Evolutionary conservation across 495 filamentous ascomycete species (phyloP).

Genomic region (Penicillium bialowiezense): DNA sequence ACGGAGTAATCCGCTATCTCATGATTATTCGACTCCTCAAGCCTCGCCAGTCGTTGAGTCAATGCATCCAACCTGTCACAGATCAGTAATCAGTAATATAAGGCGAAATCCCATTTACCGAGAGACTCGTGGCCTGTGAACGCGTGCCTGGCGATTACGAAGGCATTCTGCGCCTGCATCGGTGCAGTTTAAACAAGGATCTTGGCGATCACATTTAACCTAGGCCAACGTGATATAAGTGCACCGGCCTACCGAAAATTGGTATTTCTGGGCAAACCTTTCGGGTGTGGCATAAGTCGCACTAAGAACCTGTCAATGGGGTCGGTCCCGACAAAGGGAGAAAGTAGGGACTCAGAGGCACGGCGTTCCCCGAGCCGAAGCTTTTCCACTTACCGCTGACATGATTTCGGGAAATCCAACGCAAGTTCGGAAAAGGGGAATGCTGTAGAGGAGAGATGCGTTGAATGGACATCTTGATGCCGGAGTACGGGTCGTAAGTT

Average conservation of each 20-base stretch:
- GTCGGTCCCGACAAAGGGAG: no score
- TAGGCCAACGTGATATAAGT: background rate
- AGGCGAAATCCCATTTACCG: background rate
- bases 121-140: slow-evolving; percentile 25
- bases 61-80: slow-evolving; percentile 18
- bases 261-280: slow-evolving; percentile 15
- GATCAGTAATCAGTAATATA: background rate
- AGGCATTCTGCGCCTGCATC: slow-evolving; percentile 21
- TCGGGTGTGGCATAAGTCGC: slow-evolving; percentile 28
- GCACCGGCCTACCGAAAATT: background rate
- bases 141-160: slow-evolving; percentile 22
- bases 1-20: slow-evolving; percentile 3
- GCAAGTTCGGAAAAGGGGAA: background rate
- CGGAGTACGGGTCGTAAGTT: background rate
- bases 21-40: slow-evolving; percentile 14
- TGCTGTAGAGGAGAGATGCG: background rate
- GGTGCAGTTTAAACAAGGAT: slow-evolving; percentile 26
- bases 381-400: slow-evolving; percentile 17
- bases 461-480: background rate
- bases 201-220: slow-evolving; percentile 31
- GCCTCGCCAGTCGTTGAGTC: slow-evolving; percentile 19
- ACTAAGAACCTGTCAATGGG: no score
- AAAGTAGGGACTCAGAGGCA: no score
- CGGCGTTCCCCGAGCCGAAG: background rate
- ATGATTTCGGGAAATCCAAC: background rate